These are phyloP conservation scores for Ceratobasidium sp. DNA, from an alignment of 1,284 basidiomycete genomes.

Conservation along the genomic window DNA sequence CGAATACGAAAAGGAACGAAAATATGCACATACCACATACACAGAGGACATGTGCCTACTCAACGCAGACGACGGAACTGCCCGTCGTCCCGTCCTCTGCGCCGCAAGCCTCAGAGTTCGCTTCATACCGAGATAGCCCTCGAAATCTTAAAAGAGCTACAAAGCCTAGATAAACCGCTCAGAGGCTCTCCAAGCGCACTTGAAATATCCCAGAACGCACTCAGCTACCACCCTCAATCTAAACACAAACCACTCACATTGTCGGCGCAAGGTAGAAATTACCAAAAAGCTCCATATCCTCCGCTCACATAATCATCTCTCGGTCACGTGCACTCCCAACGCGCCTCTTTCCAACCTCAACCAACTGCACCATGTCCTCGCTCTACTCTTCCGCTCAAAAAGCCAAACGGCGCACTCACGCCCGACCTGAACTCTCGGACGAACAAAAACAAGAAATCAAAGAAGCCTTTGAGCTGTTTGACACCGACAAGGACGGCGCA, in stretches of 20 bases:
- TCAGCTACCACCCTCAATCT: neutral
- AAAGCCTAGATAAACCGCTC: neutral
- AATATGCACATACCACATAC: conserved; percentile 14
- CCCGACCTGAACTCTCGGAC: conserved; percentile 82
- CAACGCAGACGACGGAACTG: neutral
- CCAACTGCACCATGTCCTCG: conserved; percentile 21
- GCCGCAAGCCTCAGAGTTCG: conserved; percentile 23
- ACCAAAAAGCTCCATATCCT: neutral
- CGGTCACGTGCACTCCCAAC: conserved; percentile 16
- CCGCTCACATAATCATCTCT: conserved; percentile 9
- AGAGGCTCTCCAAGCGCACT: neutral
- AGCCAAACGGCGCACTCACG: conserved; percentile 47
- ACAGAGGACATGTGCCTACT: conserved; percentile 23
- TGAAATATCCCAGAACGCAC: neutral
- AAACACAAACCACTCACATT: conserved; percentile 13
- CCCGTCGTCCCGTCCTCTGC: neutral
- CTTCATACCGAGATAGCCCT: conserved; percentile 24
- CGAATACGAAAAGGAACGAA: neutral
- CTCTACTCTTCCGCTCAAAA: conserved; percentile 49
- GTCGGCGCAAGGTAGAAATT: neutral
- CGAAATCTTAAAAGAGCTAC: neutral
- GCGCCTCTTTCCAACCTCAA: conserved; percentile 16
- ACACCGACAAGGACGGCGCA: conserved; percentile 97
- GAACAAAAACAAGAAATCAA: conserved; percentile 97
- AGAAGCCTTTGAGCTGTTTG: conserved; percentile 99